Percentiles rank a stretch among this genome's conserved stretches.
Conservation (phyloP, 192 early-diverging fungal species). For the Coemansia sp. region DNA sequence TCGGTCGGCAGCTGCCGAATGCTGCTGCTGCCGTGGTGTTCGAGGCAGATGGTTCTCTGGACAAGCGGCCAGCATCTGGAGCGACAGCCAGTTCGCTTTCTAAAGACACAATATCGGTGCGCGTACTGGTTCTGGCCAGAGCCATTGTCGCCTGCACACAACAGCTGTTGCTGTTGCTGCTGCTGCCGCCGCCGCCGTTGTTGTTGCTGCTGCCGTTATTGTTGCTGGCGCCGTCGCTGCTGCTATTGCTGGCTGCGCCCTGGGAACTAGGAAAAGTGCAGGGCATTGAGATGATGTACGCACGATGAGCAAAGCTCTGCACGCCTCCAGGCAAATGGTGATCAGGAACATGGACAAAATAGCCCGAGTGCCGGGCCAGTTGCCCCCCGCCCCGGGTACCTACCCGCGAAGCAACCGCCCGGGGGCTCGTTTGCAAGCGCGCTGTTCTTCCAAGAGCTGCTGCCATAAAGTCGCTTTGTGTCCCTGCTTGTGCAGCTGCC, state of each 20-base stretch:
- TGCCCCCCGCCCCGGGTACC: constrained; percentile 3
- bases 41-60: not conserved
- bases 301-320: constrained; percentile 38
- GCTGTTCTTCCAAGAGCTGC: not conserved
- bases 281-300: constrained; percentile 35
- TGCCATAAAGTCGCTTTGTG: not conserved
- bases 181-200: not conserved
- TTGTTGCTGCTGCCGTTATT: not conserved
- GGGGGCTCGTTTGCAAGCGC: not conserved
- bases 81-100: not conserved
- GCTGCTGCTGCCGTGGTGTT: not conserved
- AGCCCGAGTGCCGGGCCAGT: constrained; percentile 25
- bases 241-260: not conserved
- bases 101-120: constrained; percentile 12
- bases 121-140: constrained; percentile 12
- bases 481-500: not conserved
- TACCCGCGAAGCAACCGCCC: not conserved
- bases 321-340: not conserved
- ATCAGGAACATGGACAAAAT: constrained; percentile 19
- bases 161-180: not conserved
- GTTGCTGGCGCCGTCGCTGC: too few relatives aligned
- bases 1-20: not conserved
- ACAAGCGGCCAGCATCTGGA: not conserved
- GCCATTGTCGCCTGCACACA: constrained; percentile 29
- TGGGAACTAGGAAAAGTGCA: constrained; percentile 22